Percentiles rank a stretch among this genome's conserved stretches.
Evolutionary conservation across 768 basidiomycete genomes (phyloP).

Genomic region (Mycena floridula): DNA sequence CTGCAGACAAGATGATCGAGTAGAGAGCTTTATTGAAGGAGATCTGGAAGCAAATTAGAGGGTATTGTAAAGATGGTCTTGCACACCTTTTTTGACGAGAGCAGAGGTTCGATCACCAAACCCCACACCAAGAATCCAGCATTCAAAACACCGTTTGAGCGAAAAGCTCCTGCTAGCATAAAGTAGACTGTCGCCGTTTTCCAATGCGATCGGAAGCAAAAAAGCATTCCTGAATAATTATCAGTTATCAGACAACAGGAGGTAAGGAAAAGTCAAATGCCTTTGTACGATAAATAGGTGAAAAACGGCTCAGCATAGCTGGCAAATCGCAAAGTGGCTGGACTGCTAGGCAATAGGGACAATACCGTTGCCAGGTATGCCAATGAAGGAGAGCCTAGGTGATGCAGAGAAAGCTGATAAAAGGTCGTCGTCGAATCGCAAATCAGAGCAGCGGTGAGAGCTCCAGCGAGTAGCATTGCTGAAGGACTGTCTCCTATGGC

Average conservation of each 20-base stretch:
- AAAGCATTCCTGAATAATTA: conserved; percentile 48
- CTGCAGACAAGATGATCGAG: conserved; percentile 33
- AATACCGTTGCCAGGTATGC: conserved; percentile 59
- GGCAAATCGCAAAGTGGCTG: conserved; percentile 62
- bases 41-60: conserved; percentile 22
- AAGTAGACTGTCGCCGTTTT: conserved; percentile 54
- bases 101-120: conserved; percentile 47
- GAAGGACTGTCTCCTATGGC: conserved; percentile 2
- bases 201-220: conserved; percentile 45
- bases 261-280: conserved; percentile 25
- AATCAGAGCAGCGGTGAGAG: conserved; percentile 30
- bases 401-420: conserved; percentile 52
- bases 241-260: neutral
- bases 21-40: conserved; percentile 24
- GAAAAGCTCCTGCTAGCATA: conserved; percentile 55
- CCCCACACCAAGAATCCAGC: conserved; percentile 80
- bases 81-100: conserved; percentile 30
- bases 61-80: neutral
- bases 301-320: conserved; percentile 86
- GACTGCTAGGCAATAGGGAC: conserved; percentile 78
- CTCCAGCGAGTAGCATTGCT: conserved; percentile 29
- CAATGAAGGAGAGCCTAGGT: conserved; percentile 48
- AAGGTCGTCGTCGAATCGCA: conserved; percentile 40
- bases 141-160: conserved; percentile 74
- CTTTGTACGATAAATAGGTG: conserved; percentile 72